These are phyloP conservation scores for Solanum hybrid DNA, from an alignment of 305 asterid genomes.

Conservation along the genomic window DNA sequence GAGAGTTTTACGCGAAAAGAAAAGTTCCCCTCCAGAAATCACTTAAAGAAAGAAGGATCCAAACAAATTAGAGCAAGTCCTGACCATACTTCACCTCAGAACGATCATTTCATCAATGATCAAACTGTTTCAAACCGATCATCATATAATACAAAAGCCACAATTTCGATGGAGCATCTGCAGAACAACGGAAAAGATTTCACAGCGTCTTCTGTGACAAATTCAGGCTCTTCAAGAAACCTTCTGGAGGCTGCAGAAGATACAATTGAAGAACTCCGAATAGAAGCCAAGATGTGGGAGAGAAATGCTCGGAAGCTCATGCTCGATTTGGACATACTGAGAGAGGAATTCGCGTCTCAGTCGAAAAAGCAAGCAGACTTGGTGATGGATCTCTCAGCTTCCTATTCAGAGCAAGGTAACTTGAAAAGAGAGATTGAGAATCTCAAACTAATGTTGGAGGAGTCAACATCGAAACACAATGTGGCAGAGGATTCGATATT, in stretches of 20 bases:
- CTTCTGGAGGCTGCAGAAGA: slow-evolving; percentile 67
- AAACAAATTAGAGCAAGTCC: slow-evolving; percentile 22
- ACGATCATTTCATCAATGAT: slow-evolving; percentile 24
- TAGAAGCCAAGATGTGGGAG: slow-evolving; percentile 97
- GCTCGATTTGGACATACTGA: slow-evolving; percentile 62
- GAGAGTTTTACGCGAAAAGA: slow-evolving; percentile 29
- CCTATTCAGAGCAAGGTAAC: slow-evolving; percentile 43
- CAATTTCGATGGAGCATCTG: slow-evolving; percentile 24
- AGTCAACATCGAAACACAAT: slow-evolving; percentile 17
- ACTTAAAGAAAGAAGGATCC: slow-evolving; percentile 21
- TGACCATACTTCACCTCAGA: slow-evolving; percentile 24
- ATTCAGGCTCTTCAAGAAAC: slow-evolving; percentile 34
- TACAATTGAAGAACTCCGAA: slow-evolving; percentile 64
- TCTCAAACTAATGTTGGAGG: slow-evolving; percentile 31
- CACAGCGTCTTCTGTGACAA: slow-evolving; percentile 19
- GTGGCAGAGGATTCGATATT: slow-evolving; percentile 19
- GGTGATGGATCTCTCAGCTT: slow-evolving; percentile 58
- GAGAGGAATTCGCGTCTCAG: slow-evolving; percentile 44
- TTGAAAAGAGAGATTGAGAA: slow-evolving; percentile 48
- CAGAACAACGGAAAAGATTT: slow-evolving; percentile 23
- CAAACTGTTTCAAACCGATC: slow-evolving; percentile 35
- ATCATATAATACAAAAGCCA: slow-evolving; percentile 19
- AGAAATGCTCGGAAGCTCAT: slow-evolving; percentile 77
- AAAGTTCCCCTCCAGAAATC: slow-evolving; percentile 10
- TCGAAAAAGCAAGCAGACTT: slow-evolving; percentile 58